Evolutionary conservation across 139 green algal genomes (phyloP), one percentile per base, ranked within the genome.

Genomic region (Coelastrella sp.): DNA sequence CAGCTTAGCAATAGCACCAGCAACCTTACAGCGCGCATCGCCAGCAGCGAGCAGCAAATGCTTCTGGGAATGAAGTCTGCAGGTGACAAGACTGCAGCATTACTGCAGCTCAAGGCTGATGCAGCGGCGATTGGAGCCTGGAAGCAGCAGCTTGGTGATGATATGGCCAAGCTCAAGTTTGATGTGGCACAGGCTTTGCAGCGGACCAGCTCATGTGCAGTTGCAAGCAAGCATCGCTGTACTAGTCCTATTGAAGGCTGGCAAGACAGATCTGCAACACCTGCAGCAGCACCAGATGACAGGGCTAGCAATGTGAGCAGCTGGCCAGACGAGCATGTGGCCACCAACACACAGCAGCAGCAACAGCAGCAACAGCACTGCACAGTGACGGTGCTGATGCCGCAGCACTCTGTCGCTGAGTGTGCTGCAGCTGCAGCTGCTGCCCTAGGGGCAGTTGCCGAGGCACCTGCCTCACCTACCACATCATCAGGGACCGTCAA

Each of bases 41-140:
- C 22, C 68, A 88, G 68, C 84, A 81, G 49, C 6, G 84, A 88
- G 49, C 60, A 68, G 9, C 60, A 58, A 7, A 7, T 80, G 84
- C 15, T 88, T 27, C 49, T 63, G 25, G 82, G 84, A 10, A 20
- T 88, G 65, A 80, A 81, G 66, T 66, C 84, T 35, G 49, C 72
- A 17, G 49, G 68, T 9, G 84, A 88, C 24, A 88, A 88, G 84
- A 57, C 84, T 6, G 84, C 84, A 14, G 65, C 78, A 57, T 68
- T 88, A 68, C 84, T 81, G 68, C 68, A 88, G 25, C 25, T 27
- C 14, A 87, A 87, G 15, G 82, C 82, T n/a, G 82, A 87, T 65
- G 11, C 35, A n/a, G 82, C 14, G 8, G 63, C 63, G 22, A 19
- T 87, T 60, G 63, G 65, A 25, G 24, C 65, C 6, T 78, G 61